Base-by-base conservation (phyloP, 2,329 filamentous ascomycete species). In the Metarhizium anisopliae region DNA sequence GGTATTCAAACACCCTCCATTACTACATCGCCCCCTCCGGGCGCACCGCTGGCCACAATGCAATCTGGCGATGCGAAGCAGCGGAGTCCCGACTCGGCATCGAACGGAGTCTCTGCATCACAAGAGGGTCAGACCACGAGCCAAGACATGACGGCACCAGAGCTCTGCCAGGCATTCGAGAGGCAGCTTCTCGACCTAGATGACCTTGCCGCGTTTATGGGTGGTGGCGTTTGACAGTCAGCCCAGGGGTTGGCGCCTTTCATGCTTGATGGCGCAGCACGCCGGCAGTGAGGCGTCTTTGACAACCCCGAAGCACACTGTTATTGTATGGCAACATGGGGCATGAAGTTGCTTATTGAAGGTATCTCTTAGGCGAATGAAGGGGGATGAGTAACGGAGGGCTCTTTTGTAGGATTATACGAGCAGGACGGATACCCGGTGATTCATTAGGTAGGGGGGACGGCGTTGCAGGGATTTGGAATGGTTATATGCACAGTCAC, bases 201-300 rank as follows among this genome's bases (percentile, higher is more conserved):
- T 58, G 81, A 84, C 62, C 74, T 84, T 11, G 81, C 81, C 36
- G 81, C 81, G 2, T 83, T 84, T 54, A 84, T 84, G 81, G 81
- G 81, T 20, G 81, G 81, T 20, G 81, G 81, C 58, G 81, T 84
- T 59, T 84, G 50, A 57, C 50, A 38, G 35, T n/a, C 16, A 16
- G 30, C n/a, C 14, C 32, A 49, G 10, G 51, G 38, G 45, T 49
- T 49, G 45, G 45, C n/a, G 45, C 45, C 14, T 4, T 29, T 8
- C 16, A 30, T 30, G 20, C 45, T 49, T 30, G 18, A 30, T 29
- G 25, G 45, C 45, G 20, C 25, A 14, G 20, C 25, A 29, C 13
- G 45, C 25, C 45, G 11, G 3, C 30, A 49, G 45, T 45, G 42
- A 30, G 20, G 45, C 25, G 45, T 30, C 25, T 29, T 11, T 30